Base-by-base conservation (phyloP, 2,329 filamentous ascomycete genomes). In the Coniochaeta sp. region DNA sequence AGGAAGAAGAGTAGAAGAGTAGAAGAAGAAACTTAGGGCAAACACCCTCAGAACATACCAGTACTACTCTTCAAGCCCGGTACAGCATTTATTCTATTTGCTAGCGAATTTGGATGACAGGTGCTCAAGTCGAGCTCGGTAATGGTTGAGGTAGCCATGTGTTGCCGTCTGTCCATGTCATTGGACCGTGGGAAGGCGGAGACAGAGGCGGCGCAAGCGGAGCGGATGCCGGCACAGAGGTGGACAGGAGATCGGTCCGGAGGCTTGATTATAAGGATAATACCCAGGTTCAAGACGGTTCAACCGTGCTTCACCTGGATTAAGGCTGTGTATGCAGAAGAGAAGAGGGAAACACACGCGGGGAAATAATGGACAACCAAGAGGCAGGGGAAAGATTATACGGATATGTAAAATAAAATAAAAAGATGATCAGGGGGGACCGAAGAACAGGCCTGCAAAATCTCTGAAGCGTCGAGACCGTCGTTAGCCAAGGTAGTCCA, bases 41-140 rank as follows among this genome's bases (percentile, higher is more conserved):
- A 3, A 40, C 38, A n/a, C 17, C 34, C 4, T 38, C 55, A 52
- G 14, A 52, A 73, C 83, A 80, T 71, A 86, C 83, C 83, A 69
- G 83, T 79, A 69, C 83, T 85, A 63, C 82, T 84, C 68, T 80
- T 84, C 59, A 86, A 73, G 34, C 78, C 83, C 2, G 83, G 83
- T 47, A 86, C 78, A 44, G 79, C 75, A 69, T 80, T 84, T 71
- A 85, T 77, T 65, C 77, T 77, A 69, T 83, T 79, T 59, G 78
- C 77, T 64, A 84, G 76, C 57, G 79, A 78, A 64, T 74, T 77
- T 52, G 76, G 72, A 60, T 77, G 73, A 62, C 74, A 79, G 59
- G 74, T 72, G 63, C 77, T 78, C 66, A 84, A 70, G 66, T 83
- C 76, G 64, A 82, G 76, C 74, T 82, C 79, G 65, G 76, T 73